Base-by-base conservation (phyloP, 148 eudicot species). In the Persicaria maculosa region DNA sequence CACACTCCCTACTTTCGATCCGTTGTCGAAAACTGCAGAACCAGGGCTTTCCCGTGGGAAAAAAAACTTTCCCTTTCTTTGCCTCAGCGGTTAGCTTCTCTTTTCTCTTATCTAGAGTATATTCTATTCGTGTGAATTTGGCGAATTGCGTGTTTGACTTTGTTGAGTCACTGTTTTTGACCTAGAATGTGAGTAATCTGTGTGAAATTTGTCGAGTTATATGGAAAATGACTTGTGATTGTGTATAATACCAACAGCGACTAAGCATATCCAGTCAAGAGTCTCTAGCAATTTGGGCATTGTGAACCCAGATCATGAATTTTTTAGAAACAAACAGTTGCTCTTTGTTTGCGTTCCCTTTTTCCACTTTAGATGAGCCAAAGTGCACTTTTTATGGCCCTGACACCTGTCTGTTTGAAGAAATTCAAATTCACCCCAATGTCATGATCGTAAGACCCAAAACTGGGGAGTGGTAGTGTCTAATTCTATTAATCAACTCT, bases 71-170 rank as follows among this genome's bases (percentile, higher is more conserved):
- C 44, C 44, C 31, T 62, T 62, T 25, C 68, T 9, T 31, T 62
- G 44, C 22, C 68, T 4, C 12, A 4, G 44, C 16, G 68, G 68
- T 62, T 62, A 62, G 68, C 25, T 16, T 36, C 44, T 11, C 4
- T 31, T 62, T 12, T 62, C 68, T 11, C 68, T 62, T 15, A 62
- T 17, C 64, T 58, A 19, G 59, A 54, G 59, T 54, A 17, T 54
- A 54, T 17, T 54, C 19, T 54, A 31, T 58, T 40, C 65, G 22
- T 62, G 16, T 62, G 68, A 62, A 62, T 31, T 25, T 31, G 10
- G 44, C 68, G 44, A 62, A 25, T 62, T 62, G 36, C 65, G 68
- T 62, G 68, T 62, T 62, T 62, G 68, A 62, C 68, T 62, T 62
- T 62, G 9, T 59, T 22, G 65, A 59, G 7, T 62, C 68, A 10